Evolutionary conservation across 352 stramenopile species (phyloP).

Genomic region (Phytophthora lateralis): DNA sequence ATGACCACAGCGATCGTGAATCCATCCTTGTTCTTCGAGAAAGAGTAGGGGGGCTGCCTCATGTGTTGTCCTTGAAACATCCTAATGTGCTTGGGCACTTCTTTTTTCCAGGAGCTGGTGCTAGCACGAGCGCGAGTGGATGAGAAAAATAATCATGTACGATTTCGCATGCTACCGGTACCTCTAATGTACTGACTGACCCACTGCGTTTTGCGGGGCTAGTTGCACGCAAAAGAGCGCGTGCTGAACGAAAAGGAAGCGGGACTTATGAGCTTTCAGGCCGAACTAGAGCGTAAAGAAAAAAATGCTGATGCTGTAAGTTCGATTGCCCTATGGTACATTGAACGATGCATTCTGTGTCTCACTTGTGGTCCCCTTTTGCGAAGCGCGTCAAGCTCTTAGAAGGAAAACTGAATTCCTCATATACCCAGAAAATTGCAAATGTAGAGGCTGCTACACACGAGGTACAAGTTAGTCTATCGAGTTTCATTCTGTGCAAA

Average conservation of each 20-base stretch:
- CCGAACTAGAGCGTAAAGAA: conserved; percentile 21
- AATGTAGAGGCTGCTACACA: conserved; percentile 6
- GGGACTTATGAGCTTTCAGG: conserved; percentile 35
- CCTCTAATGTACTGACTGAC: background rate
- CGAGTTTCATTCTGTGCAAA: background rate
- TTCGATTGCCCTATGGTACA: background rate
- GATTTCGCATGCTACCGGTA: background rate
- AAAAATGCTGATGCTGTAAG: background rate
- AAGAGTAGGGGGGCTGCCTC: conserved; percentile 25
- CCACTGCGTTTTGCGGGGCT: background rate
- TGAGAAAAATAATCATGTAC: conserved; percentile 45
- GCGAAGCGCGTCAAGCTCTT: conserved; percentile 10
- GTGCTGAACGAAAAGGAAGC: conserved; percentile 47
- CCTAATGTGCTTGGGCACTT: background rate
- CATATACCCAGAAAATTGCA: conserved; percentile 4
- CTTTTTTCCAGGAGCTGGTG: conserved; percentile 22
- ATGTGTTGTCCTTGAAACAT: background rate
- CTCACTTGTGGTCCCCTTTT: background rate
- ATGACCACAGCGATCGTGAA: conserved; percentile 29
- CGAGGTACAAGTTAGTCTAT: conserved; percentile 7
- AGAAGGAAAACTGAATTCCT: background rate
- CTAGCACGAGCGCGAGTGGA: conserved; percentile 18
- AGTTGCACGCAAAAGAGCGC: conserved; percentile 53
- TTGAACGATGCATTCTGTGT: background rate
- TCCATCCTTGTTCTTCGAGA: conserved; percentile 32